phyloP scores from a whole-genome alignment of 1,284 basidiomycete species.

The Melampsora larici-populina region DNA sequence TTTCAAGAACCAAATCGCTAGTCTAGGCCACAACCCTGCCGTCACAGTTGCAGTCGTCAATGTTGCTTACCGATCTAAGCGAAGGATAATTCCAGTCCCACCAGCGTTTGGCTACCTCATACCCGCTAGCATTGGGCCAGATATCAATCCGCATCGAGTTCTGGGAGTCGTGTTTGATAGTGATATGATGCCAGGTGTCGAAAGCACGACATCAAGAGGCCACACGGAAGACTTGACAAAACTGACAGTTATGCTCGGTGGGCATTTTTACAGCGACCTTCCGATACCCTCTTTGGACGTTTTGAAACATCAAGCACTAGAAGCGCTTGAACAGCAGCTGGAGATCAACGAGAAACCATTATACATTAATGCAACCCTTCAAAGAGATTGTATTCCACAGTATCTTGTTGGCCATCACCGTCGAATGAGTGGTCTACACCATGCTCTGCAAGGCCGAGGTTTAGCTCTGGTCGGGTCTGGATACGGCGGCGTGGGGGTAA shows the following conservation, averaged over 20 bases:
- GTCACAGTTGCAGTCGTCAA: conserved; percentile 67
- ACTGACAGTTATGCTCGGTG: conserved; percentile 87
- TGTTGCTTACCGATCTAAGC: conserved; percentile 62
- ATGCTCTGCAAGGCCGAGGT: conserved; percentile 55
- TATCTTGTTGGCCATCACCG: conserved; percentile 69
- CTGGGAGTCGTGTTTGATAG: conserved; percentile 65
- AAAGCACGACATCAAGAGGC: conserved; percentile 35
- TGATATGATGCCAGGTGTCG: conserved; percentile 53
- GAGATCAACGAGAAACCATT: conserved; percentile 49
- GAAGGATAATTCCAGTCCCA: conserved; percentile 54
- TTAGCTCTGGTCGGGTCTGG: conserved; percentile 79
- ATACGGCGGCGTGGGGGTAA: conserved; percentile 81
- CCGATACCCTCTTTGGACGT: conserved; percentile 47
- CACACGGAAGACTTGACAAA: conserved; percentile 58
- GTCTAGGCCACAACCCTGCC: conserved; percentile 52
- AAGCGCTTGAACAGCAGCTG: conserved; percentile 60
- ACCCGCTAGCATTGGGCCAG: conserved; percentile 67
- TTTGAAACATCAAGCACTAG: conserved; percentile 52
- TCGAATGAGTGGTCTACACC: conserved; percentile 64
- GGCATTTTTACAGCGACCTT: conserved; percentile 64
- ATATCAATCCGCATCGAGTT: conserved; percentile 52
- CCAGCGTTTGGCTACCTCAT: conserved; percentile 90
- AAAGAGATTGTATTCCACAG: conserved; percentile 76
- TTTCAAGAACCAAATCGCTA: conserved; percentile 64
- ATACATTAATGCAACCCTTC: conserved; percentile 59